phyloP scores from a whole-genome alignment of 2,329 filamentous ascomycete species.

The Penicillium sclerotigenum region DNA sequence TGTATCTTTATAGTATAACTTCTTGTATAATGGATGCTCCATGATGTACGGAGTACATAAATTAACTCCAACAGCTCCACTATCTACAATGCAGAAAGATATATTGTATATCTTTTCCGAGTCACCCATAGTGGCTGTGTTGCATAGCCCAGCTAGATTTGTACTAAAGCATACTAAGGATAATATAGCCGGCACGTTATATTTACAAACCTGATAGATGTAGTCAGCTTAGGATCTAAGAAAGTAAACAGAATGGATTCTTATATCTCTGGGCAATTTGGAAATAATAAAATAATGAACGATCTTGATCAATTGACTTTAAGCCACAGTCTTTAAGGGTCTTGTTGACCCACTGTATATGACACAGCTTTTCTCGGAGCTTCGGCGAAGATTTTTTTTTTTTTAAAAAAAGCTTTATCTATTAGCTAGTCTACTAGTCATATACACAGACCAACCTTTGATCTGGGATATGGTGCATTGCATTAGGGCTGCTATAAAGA shows the following conservation, averaged over 20 bases:
- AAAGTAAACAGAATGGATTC: neutral
- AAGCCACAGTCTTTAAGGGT: conserved; percentile 1
- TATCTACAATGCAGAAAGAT: neutral
- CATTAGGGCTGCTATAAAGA: neutral
- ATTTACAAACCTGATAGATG: neutral
- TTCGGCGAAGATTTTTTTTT: neutral
- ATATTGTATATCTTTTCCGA: neutral
- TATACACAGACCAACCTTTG: conserved; percentile 7
- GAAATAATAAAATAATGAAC: neutral
- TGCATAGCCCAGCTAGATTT: neutral
- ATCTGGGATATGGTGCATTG: neutral
- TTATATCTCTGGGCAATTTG: neutral
- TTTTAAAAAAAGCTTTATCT: neutral
- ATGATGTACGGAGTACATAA: too few relatives aligned
- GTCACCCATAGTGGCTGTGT: neutral
- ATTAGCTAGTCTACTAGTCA: neutral
- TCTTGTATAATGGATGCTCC: neutral
- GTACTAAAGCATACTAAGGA: neutral
- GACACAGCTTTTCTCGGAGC: conserved; percentile 1
- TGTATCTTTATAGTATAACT: neutral
- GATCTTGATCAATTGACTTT: conserved; percentile 2
- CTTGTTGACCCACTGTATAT: conserved; percentile 3
- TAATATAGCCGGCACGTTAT: neutral
- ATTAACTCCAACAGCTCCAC: neutral
- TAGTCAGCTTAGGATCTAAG: neutral